Evolutionary conservation across 306 rosid genomes (phyloP).

Genomic region (Glycine tomentella): DNA sequence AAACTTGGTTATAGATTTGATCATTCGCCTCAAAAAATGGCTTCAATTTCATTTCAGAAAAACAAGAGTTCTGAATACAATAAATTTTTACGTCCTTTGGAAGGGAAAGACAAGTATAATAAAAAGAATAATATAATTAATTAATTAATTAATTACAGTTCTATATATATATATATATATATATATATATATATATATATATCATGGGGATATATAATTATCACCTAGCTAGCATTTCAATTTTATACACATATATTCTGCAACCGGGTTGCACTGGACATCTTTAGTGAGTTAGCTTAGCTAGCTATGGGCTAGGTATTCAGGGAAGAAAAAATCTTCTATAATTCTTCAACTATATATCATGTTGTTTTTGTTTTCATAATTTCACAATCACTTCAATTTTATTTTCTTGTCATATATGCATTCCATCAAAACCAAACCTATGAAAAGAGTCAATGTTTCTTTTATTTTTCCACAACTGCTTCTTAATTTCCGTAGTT

Average conservation of each 20-base stretch:
- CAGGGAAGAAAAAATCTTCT: not conserved
- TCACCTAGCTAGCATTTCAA: not conserved
- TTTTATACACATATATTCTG: not conserved
- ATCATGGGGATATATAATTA: not conserved
- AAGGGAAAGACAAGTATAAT: not conserved
- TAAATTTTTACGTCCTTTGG: not conserved
- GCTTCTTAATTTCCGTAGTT: slow-evolving; percentile 1
- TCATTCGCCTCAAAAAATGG: not conserved
- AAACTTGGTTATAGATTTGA: not conserved
- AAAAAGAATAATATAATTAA: not conserved
- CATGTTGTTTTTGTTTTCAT: not conserved
- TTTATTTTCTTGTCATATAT: not conserved
- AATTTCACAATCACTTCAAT: not conserved
- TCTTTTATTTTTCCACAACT: slow-evolving; percentile 3
- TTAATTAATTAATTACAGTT: not conserved
- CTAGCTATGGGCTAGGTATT: not conserved
- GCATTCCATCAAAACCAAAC: no score
- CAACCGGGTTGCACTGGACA: not conserved
- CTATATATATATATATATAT: no score
- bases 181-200: not conserved
- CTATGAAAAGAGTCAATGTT: not conserved
- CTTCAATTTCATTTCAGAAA: slow-evolving; percentile 1
- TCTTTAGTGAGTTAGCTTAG: not conserved
- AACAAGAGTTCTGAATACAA: not conserved
- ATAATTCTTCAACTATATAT: slow-evolving; percentile 11